Conservation (phyloP, 1,284 basidiomycete genomes). For the Sanghuangporus sanghuang region DNA sequence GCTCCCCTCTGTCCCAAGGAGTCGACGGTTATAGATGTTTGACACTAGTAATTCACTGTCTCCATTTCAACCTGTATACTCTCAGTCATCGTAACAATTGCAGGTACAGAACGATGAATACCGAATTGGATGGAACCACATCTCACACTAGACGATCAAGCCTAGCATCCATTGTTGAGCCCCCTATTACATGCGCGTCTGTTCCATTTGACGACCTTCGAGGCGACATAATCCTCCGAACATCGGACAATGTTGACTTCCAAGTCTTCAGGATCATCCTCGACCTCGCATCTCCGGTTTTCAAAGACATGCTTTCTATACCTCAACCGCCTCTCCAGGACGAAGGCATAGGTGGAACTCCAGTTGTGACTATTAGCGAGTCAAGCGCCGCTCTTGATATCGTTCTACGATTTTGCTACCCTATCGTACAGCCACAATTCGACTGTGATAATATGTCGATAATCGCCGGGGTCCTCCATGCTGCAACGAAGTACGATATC, state of each 20-base stretch:
- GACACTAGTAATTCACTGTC: too few relatives aligned
- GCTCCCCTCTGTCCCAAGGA: too few relatives aligned
- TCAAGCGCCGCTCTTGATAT: not conserved
- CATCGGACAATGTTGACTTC: constrained; percentile 8
- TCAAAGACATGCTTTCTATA: constrained; percentile 13
- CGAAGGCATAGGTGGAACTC: not conserved
- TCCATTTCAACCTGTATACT: too few relatives aligned
- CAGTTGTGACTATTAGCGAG: not conserved
- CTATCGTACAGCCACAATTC: not conserved
- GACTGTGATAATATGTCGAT: not conserved
- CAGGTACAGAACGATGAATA: not conserved
- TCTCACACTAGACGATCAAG: not conserved
- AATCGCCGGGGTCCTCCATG: not conserved
- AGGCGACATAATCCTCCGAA: constrained; percentile 13
- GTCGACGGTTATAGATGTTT: too few relatives aligned
- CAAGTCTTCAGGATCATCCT: constrained; percentile 8
- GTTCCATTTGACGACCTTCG: constrained; percentile 10
- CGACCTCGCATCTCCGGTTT: constrained; percentile 2
- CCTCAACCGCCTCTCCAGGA: not conserved
- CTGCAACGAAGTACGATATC: constrained; percentile 5
- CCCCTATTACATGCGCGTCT: not conserved
- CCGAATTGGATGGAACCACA: not conserved
- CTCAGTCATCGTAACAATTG: too few relatives aligned
- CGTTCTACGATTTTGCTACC: not conserved
- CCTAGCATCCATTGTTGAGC: not conserved